Conservation (phyloP, 2,329 filamentous ascomycete genomes). For the Aspergillus latus region DNA sequence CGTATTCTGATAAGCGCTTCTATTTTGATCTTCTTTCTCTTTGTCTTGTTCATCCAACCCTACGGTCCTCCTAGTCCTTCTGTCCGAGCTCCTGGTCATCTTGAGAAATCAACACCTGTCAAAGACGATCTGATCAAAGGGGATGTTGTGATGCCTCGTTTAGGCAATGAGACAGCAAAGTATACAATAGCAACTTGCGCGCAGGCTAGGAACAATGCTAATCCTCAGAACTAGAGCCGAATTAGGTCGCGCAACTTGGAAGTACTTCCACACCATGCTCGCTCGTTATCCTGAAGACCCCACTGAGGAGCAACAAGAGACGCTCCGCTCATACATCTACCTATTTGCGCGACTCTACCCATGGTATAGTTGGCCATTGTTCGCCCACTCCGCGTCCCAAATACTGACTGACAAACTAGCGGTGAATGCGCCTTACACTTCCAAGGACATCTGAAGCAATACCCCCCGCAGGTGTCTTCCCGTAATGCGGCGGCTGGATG, state of each 20-base stretch:
- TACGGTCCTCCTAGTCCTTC: constrained; percentile 40
- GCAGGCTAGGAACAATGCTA: neutral
- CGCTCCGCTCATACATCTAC: constrained; percentile 61
- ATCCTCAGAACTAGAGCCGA: constrained; percentile 50
- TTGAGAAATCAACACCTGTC: constrained; percentile 32
- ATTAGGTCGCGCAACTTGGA: constrained; percentile 65
- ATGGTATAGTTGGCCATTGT: constrained; percentile 46
- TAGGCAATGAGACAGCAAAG: constrained; percentile 53
- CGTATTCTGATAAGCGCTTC: constrained; percentile 36
- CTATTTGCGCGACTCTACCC: constrained; percentile 66
- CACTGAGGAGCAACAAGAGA: constrained; percentile 59
- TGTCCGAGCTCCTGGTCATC: constrained; percentile 42
- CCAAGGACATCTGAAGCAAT: constrained; percentile 59
- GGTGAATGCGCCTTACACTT: constrained; percentile 68
- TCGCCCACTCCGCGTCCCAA: neutral
- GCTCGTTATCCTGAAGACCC: constrained; percentile 65
- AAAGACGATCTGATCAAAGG: constrained; percentile 44
- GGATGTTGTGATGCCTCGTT: constrained; percentile 46
- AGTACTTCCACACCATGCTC: constrained; percentile 66
- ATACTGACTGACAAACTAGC: constrained; percentile 35
- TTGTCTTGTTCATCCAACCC: constrained; percentile 40
- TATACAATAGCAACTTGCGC: constrained; percentile 23
- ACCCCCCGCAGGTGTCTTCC: constrained; percentile 63
- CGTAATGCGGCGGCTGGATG: constrained; percentile 63
- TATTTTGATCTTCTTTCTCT: constrained; percentile 36